Evolutionary conservation across 2,329 filamentous ascomycete species (phyloP).

Genomic region (Monilinia polystroma): DNA sequence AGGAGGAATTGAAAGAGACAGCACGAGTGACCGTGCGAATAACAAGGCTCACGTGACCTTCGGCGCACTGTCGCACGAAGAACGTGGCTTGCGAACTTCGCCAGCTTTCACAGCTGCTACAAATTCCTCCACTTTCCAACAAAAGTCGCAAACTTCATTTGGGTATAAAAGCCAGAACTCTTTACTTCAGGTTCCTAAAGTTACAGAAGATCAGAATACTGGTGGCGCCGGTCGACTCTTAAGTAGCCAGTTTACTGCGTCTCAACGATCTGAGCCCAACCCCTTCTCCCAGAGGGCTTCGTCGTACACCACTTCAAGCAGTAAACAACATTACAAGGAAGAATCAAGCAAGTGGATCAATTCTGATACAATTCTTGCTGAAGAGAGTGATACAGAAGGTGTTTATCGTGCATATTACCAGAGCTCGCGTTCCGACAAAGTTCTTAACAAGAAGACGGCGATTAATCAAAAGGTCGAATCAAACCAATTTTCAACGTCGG

Average conservation of each 20-base stretch:
- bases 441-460: neutral
- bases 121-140: neutral
- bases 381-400: neutral
- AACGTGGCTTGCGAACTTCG: neutral
- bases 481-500: neutral
- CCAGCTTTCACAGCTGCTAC: neutral
- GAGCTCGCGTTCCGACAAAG: neutral
- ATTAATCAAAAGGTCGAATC: neutral
- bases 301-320: neutral
- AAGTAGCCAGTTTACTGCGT: slow-evolving; percentile 2
- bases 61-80: neutral
- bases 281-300: neutral
- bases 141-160: neutral
- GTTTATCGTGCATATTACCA: neutral
- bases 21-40: neutral
- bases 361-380: slow-evolving; percentile 2
- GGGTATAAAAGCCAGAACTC: neutral
- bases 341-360: slow-evolving; percentile 10
- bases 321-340: neutral
- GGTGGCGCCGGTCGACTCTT: neutral
- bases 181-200: neutral
- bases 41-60: neutral
- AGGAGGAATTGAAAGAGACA: neutral
- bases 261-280: neutral
- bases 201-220: neutral